A percentile compares a stretch with the other conserved stretches of the same genome.
Conservation (phyloP, 116 monocot genomes). For the Cymodocea nodosa region DNA sequence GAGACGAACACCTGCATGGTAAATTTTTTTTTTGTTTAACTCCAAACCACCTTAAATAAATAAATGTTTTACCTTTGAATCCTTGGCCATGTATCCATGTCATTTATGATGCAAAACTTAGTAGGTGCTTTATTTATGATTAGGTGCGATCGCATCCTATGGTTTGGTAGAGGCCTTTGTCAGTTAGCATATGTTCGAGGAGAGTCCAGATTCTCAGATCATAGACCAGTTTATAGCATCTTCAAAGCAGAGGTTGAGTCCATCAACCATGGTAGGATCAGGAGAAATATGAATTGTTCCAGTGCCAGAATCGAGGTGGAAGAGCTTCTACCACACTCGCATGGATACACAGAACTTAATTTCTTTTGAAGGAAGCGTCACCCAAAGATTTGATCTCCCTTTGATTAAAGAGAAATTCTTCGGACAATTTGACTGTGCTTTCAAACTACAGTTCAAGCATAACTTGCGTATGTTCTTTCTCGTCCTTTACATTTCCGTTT, state of each 20-base stretch:
- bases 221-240: constrained; percentile 59
- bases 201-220: constrained; percentile 66
- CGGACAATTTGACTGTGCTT: background rate
- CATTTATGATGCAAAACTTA: background rate
- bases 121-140: background rate
- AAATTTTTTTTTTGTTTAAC: background rate
- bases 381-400: constrained; percentile 1
- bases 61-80: too few species aligned
- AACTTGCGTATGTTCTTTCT: background rate
- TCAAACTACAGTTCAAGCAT: background rate
- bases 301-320: constrained; percentile 68
- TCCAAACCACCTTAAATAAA: background rate
- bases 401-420: background rate
- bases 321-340: constrained; percentile 62
- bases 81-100: too few species aligned
- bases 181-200: constrained; percentile 73
- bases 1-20: constrained; percentile 85
- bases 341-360: constrained; percentile 43
- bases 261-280: constrained; percentile 28
- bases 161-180: constrained; percentile 51
- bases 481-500: background rate
- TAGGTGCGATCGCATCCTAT: constrained; percentile 74
- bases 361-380: constrained; percentile 31
- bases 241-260: constrained; percentile 66
- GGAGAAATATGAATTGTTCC: constrained; percentile 24